Percentiles rank a stretch among this genome's conserved stretches.
phyloP scores from a whole-genome alignment of 1,284 basidiomycete genomes.

The Pseudozyma sp. region DNA sequence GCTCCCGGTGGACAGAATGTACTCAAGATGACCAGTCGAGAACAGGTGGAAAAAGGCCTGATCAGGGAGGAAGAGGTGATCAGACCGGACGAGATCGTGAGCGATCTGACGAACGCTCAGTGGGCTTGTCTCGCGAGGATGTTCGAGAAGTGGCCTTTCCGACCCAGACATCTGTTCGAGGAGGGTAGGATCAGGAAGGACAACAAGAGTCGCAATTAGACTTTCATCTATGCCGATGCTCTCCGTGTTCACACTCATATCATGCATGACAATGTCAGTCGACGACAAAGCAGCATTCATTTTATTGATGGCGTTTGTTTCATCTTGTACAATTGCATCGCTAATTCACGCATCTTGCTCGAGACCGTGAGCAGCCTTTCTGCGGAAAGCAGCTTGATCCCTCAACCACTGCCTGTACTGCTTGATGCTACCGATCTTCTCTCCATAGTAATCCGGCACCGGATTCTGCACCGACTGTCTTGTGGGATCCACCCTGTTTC shows the following conservation, averaged over 20 bases:
- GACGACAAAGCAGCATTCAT: slow-evolving; percentile 15
- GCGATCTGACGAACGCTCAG: slow-evolving; percentile 57
- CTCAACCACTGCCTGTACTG: slow-evolving; percentile 67
- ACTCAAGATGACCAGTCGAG: slow-evolving; percentile 50
- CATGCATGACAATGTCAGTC: too few relatives aligned
- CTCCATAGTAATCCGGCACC: slow-evolving; percentile 66
- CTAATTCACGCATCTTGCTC: slow-evolving; percentile 37
- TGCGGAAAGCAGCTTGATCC: slow-evolving; percentile 61
- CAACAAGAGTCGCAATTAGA: slow-evolving; percentile 29
- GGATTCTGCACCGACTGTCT: slow-evolving; percentile 65
- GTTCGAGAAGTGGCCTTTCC: slow-evolving; percentile 67
- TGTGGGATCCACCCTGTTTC: slow-evolving; percentile 60
- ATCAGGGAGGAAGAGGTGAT: slow-evolving; percentile 45
- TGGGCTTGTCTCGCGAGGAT: slow-evolving; percentile 60
- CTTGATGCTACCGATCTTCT: slow-evolving; percentile 63
- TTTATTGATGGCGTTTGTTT: not conserved
- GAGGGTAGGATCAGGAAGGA: slow-evolving; percentile 49
- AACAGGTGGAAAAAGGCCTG: slow-evolving; percentile 37
- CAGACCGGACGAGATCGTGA: slow-evolving; percentile 48
- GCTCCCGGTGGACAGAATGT: slow-evolving; percentile 63
- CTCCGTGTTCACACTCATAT: too few relatives aligned
- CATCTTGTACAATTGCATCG: not conserved
- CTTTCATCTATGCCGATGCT: not conserved
- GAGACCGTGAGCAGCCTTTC: slow-evolving; percentile 64
- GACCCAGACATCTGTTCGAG: slow-evolving; percentile 56